Evolutionary conservation across 2,329 filamentous ascomycete species (phyloP).

Genomic region (Alternaria panax): DNA sequence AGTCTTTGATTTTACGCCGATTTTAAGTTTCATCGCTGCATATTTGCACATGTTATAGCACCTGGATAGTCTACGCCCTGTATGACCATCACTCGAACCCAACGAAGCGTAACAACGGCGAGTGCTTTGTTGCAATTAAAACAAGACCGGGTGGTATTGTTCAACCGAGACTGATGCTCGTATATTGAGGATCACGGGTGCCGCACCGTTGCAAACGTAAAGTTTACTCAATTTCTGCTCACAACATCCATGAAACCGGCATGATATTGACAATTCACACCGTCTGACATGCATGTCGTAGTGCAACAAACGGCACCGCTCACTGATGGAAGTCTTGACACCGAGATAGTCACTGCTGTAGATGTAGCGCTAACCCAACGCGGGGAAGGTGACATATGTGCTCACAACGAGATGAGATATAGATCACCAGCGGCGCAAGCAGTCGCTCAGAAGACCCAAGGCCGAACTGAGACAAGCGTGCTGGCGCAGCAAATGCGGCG

Average conservation of each 20-base stretch:
- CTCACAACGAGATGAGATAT: background rate
- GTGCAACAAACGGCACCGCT: conserved; percentile 4
- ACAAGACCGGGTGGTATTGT: background rate
- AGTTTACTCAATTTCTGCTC: background rate
- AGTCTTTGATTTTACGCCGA: background rate
- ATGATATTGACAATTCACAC: background rate
- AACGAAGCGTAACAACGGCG: background rate
- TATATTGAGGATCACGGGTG: background rate
- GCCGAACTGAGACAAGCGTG: background rate
- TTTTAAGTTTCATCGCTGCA: background rate
- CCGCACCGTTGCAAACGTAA: background rate
- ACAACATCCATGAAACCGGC: background rate
- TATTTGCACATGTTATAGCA: background rate
- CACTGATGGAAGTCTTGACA: background rate
- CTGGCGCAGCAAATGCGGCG: background rate
- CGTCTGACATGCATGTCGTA: background rate
- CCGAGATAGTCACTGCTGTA: conserved; percentile 1
- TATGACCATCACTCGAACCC: background rate
- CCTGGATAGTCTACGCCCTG: rapidly evolving
- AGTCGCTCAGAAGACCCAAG: background rate
- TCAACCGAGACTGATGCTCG: background rate
- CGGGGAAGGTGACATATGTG: background rate
- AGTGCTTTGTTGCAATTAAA: background rate
- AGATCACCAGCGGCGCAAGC: background rate
- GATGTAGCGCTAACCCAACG: background rate